Percentiles rank a stretch among this genome's conserved stretches.
These are phyloP conservation scores for Talaromyces atroroseus DNA, from an alignment of 2,329 filamentous ascomycete genomes.

Conservation along the genomic window DNA sequence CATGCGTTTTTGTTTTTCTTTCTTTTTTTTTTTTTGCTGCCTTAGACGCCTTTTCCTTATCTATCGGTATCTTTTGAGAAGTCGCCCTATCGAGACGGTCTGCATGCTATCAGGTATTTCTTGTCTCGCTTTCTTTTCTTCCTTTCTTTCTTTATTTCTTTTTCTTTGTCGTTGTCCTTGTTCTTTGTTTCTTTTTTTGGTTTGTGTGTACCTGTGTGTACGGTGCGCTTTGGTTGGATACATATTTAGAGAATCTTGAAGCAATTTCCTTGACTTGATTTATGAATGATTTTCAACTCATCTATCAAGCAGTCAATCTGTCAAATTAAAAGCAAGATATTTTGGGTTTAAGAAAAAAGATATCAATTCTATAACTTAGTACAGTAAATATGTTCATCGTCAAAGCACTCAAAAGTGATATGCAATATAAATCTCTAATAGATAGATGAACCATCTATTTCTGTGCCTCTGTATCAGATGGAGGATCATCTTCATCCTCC, in stretches of 20 bases:
- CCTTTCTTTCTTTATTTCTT: background rate
- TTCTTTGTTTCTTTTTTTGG: conserved; percentile 2
- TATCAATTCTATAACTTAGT: background rate
- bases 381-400: background rate
- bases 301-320: background rate
- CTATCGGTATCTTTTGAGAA: background rate
- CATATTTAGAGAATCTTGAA: conserved; percentile 15
- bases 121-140: conserved; percentile 8
- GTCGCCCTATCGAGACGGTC: background rate
- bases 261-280: conserved; percentile 10
- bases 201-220: conserved; percentile 10
- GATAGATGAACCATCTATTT: background rate
- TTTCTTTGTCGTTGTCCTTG: conserved; percentile 10
- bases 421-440: background rate
- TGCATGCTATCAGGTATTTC: conserved; percentile 14
- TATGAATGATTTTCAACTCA: background rate
- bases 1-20: conserved; percentile 2
- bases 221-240: conserved; percentile 13
- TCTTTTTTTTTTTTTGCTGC: background rate
- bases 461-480: conserved; percentile 21
- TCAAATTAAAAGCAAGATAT: conserved; percentile 7
- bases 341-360: background rate
- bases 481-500: conserved; percentile 66
- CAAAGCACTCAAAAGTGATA: no score
- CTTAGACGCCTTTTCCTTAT: conserved; percentile 1